Base-by-base conservation (phyloP, 2,329 filamentous ascomycete species). In the Phialemoniopsis sp. region DNA sequence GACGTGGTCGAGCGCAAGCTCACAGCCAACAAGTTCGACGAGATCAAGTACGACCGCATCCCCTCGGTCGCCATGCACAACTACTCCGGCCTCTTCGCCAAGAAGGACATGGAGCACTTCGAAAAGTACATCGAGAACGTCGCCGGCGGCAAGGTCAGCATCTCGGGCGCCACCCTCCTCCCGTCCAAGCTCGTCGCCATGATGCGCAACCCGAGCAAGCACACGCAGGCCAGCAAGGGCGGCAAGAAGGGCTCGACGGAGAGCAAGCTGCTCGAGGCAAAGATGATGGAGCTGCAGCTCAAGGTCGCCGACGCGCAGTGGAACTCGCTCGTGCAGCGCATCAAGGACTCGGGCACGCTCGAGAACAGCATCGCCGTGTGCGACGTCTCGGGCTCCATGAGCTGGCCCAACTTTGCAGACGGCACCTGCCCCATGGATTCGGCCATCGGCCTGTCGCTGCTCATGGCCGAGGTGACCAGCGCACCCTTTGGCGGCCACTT, bases 371-470 rank as follows among this genome's bases (percentile, higher is more conserved):
- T 81, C 28, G 76, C 76, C 1, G 64, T 81, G 9, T 78, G 73
- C 42, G 77, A 82, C 41, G 73, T 80, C 7, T 76, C 70, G 8
- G 71, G 68, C 5, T 76, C 72, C 30, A 81, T 81, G 76, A 0
- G 0, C 0, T 1, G 0, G 1, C 64, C 67, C 0, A 4, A 0
- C 0, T 68, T 75, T 36, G 38, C 45, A 0, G 76, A 80, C 44
- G 57, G 60, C 1, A 77, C 72, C 0, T 48, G 41, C 0, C 73
- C 76, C 0, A 62, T 80, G 53, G 67, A 81, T 51, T 67, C 67
- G 8, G 58, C 76, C 5, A 70, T 81, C 29, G 77, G 74, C 0
- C 61, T 82, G 10, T 76, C 75, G 0, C 66, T 82, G 0, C 61
- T 81, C 2, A 49, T 81, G 3, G 69, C 76, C 6, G 69, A 78